These are phyloP conservation scores for Gossypium laxum DNA, from an alignment of 441 rosid genomes.

Conservation along the genomic window DNA sequence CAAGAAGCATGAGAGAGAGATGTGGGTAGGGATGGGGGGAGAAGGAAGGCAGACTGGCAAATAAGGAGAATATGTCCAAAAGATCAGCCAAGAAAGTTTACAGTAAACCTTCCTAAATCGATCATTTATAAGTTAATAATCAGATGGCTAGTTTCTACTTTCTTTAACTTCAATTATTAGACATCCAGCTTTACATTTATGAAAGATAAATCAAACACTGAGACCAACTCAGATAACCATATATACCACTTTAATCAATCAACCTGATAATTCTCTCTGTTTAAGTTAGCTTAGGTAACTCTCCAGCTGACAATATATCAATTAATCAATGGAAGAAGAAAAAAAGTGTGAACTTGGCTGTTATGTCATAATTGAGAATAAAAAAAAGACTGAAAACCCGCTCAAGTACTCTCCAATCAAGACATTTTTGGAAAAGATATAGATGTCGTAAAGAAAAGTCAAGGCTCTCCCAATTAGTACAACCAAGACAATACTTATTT, in stretches of 20 bases:
- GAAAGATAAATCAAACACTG: background rate
- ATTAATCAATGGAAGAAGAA: background rate
- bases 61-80: background rate
- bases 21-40: background rate
- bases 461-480: background rate
- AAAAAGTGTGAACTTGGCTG: background rate
- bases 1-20: background rate
- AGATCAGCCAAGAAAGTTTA: constrained; percentile 1
- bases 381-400: background rate
- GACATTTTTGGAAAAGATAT: background rate
- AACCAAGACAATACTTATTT: background rate
- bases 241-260: background rate
- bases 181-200: background rate
- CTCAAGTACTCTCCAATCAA: background rate
- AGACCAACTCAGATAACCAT: background rate
- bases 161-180: background rate
- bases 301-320: background rate
- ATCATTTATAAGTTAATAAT: background rate
- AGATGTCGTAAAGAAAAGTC: background rate
- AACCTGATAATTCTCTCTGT: background rate
- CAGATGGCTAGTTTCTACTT: background rate
- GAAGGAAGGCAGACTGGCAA: background rate
- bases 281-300: constrained; percentile 4
- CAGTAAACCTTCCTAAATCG: background rate
- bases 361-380: background rate